phyloP scores from a whole-genome alignment of 805 yeast genomes.

The Phaffomyces thermotolerans region DNA sequence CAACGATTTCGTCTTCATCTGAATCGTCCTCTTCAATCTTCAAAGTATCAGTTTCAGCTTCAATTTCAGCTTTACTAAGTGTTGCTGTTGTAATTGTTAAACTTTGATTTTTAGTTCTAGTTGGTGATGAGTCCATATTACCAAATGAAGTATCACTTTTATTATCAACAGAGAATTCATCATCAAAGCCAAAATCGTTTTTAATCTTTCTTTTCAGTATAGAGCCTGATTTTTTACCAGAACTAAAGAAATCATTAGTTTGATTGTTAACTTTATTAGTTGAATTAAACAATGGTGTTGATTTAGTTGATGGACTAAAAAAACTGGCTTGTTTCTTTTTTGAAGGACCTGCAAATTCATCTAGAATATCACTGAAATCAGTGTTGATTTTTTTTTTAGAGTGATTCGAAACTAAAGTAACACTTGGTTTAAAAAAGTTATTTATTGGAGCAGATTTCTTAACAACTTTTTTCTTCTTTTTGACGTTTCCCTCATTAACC shows the following conservation, averaged over 20 bases:
- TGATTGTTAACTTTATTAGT: slow-evolving; percentile 22
- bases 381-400: slow-evolving; percentile 39
- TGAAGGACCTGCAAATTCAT: slow-evolving; percentile 23
- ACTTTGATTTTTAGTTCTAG: slow-evolving; percentile 22
- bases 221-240: slow-evolving; percentile 24
- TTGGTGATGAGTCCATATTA: slow-evolving; percentile 32
- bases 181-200: slow-evolving; percentile 23
- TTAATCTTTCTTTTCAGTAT: slow-evolving; percentile 18
- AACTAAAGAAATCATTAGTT: slow-evolving; percentile 16
- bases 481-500: slow-evolving; percentile 15
- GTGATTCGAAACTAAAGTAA: slow-evolving; percentile 16
- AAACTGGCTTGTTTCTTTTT: slow-evolving; percentile 10
- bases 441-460: slow-evolving; percentile 40
- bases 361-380: slow-evolving; percentile 63
- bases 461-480: slow-evolving; percentile 14
- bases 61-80: not conserved
- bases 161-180: slow-evolving; percentile 21
- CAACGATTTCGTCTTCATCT: slow-evolving; percentile 53
- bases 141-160: slow-evolving; percentile 21
- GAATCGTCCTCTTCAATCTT: slow-evolving; percentile 38
- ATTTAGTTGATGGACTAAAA: slow-evolving; percentile 9
- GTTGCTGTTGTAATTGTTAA: not conserved
- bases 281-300: slow-evolving; percentile 20
- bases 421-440: slow-evolving; percentile 43
- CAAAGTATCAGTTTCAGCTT: slow-evolving; percentile 10